phyloP scores from a whole-genome alignment of 2,329 filamentous ascomycete species.

The Fusarium pseudoanthophilum region DNA sequence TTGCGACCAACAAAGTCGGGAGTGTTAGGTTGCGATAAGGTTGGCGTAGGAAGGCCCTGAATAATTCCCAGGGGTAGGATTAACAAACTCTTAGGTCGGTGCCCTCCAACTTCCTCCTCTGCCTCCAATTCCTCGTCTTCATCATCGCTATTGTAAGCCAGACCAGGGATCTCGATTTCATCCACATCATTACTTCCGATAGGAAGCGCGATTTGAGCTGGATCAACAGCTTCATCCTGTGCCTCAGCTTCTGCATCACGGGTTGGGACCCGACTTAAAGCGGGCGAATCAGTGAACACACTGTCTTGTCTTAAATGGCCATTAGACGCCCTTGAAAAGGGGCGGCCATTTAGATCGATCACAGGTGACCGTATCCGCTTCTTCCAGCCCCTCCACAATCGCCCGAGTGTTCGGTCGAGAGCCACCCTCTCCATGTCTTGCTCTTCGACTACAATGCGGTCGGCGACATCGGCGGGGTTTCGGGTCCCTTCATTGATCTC shows the following conservation, averaged over 20 bases:
- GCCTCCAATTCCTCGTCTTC: constrained; percentile 59
- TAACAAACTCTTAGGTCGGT: constrained; percentile 60
- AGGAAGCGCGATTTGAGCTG: constrained; percentile 71
- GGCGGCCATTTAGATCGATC: constrained; percentile 58
- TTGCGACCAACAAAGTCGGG: constrained; percentile 51
- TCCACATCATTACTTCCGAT: constrained; percentile 74
- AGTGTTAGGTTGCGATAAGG: constrained; percentile 50
- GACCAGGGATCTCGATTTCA: constrained; percentile 83
- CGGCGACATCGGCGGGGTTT: constrained; percentile 61
- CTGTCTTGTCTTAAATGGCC: constrained; percentile 49
- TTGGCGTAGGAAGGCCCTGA: constrained; percentile 48
- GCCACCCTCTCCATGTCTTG: constrained; percentile 93
- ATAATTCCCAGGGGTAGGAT: constrained; percentile 38
- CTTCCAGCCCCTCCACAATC: constrained; percentile 95
- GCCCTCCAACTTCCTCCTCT: constrained; percentile 43
- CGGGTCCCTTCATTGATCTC: constrained; percentile 64
- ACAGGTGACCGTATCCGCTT: constrained; percentile 76
- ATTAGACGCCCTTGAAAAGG: constrained; percentile 61
- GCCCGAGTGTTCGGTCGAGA: constrained; percentile 85
- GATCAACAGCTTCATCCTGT: constrained; percentile 47
- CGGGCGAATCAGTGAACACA: constrained; percentile 51
- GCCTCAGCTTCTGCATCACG: constrained; percentile 43
- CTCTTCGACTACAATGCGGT: constrained; percentile 86
- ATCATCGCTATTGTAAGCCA: constrained; percentile 71
- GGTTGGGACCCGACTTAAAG: constrained; percentile 43